A percentile compares a stretch with the other conserved stretches of the same genome.
Conservation (phyloP, 2,329 filamentous ascomycete genomes). For the Myriosclerotinia curreyana region DNA sequence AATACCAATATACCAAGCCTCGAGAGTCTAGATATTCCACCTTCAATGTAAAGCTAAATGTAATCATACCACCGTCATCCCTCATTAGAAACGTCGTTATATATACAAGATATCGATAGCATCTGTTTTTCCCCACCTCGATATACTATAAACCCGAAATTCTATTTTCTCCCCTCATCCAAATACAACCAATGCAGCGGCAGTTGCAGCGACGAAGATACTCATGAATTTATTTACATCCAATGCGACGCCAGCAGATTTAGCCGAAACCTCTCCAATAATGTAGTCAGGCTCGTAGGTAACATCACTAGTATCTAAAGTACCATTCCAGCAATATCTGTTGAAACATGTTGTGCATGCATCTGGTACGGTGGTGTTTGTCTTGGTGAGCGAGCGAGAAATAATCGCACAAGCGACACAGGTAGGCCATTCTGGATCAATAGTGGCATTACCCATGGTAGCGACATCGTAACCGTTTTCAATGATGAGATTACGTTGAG, state of each 20-base stretch:
- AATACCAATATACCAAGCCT: background rate
- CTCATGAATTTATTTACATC: background rate
- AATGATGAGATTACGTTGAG: slow-evolving; percentile 74
- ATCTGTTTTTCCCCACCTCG: background rate
- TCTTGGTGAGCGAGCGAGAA: slow-evolving; percentile 69
- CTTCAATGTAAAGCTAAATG: background rate
- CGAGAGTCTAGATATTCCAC: background rate
- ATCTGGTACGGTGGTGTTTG: slow-evolving; percentile 63
- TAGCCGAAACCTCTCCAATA: slow-evolving; percentile 18
- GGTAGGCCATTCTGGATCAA: slow-evolving; percentile 70
- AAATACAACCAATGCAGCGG: background rate
- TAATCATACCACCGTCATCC: background rate
- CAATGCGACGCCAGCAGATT: background rate
- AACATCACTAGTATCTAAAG: slow-evolving; percentile 28
- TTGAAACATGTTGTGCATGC: slow-evolving; percentile 75
- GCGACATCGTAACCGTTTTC: slow-evolving; percentile 80
- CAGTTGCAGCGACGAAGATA: background rate
- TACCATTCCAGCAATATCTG: slow-evolving; percentile 88
- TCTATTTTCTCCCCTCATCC: background rate
- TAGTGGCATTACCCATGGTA: slow-evolving; percentile 77
- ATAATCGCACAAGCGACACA: slow-evolving; percentile 90
- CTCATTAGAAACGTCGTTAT: slow-evolving; percentile 5
- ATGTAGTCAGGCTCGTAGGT: slow-evolving; percentile 31
- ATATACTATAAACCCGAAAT: background rate
- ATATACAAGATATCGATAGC: background rate